Conservation (phyloP, 129 eudicot genomes). For the Chrysanthemum lavandulifolium region DNA sequence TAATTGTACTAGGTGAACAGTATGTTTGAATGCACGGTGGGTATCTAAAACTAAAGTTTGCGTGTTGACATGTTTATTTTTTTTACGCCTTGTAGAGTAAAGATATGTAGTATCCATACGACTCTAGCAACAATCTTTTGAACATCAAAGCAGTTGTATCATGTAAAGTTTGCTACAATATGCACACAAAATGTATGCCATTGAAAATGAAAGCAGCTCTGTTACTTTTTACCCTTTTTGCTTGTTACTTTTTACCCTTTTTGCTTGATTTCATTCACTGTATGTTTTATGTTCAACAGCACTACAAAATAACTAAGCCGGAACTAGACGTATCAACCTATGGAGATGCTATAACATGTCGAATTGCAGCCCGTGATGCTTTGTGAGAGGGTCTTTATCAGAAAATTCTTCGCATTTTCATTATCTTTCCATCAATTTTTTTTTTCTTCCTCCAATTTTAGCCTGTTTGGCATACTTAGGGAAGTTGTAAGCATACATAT, state of each 20-base stretch:
- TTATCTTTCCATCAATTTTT: background rate
- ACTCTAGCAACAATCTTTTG: background rate
- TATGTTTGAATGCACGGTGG: background rate
- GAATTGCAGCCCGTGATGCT: slow-evolving; percentile 93
- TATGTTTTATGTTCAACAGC: slow-evolving; percentile 44
- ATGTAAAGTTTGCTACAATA: background rate
- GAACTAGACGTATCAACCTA: slow-evolving; percentile 74
- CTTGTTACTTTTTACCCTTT: background rate
- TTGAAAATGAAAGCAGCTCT: background rate
- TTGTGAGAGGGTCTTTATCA: slow-evolving; percentile 43
- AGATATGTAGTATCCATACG: background rate
- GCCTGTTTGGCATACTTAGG: background rate
- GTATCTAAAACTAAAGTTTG: background rate
- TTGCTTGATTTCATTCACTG: background rate
- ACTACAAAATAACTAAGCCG: slow-evolving; percentile 64
- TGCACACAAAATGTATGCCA: background rate
- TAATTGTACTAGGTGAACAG: background rate
- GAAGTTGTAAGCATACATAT: background rate
- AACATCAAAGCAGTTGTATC: too few relatives aligned
- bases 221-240: background rate
- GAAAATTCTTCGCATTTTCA: background rate
- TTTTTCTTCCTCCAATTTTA: background rate
- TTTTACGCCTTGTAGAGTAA: background rate
- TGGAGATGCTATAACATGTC: slow-evolving; percentile 82
- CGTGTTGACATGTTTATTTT: background rate